A percentile compares a stretch with the other conserved stretches of the same genome.
These are phyloP conservation scores for Sclerotinia spermophila DNA, from an alignment of 2,329 filamentous ascomycete genomes.

Conservation along the genomic window DNA sequence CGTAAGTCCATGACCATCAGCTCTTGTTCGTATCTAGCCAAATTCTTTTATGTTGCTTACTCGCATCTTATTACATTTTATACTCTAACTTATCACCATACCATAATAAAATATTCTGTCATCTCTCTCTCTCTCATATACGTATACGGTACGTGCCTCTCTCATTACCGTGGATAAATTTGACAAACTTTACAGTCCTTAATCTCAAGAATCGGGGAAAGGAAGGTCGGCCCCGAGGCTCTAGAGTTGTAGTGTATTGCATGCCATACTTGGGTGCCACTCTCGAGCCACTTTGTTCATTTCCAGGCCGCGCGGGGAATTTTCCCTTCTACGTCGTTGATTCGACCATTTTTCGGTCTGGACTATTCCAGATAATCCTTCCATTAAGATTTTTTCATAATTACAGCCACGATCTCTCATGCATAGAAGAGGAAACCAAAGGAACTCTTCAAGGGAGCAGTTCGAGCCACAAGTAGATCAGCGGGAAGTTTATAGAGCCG, in stretches of 20 bases:
- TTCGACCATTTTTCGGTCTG: not conserved
- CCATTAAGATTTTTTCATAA: not conserved
- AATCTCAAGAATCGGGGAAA: not conserved
- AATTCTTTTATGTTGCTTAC: not conserved
- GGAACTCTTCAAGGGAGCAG: not conserved
- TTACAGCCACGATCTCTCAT: not conserved
- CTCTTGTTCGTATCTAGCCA: not conserved
- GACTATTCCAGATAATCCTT: not conserved
- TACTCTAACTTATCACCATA: not conserved
- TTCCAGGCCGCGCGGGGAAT: slow-evolving; percentile 1
- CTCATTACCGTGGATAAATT: not conserved
- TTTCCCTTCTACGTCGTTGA: not conserved
- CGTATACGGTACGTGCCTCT: too few relatives aligned
- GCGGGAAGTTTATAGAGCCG: not conserved
- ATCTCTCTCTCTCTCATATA: not conserved
- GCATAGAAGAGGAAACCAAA: not conserved
- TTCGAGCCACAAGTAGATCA: not conserved
- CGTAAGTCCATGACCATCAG: not conserved
- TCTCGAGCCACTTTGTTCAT: slow-evolving; percentile 4
- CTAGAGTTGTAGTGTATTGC: not conserved
- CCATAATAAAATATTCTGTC: not conserved
- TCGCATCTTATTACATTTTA: not conserved
- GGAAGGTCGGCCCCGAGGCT: not conserved
- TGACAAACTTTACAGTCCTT: slow-evolving; percentile 1
- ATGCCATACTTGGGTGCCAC: not conserved